phyloP scores from a whole-genome alignment of 345 rosid species.

The Salix koriyanagi region DNA sequence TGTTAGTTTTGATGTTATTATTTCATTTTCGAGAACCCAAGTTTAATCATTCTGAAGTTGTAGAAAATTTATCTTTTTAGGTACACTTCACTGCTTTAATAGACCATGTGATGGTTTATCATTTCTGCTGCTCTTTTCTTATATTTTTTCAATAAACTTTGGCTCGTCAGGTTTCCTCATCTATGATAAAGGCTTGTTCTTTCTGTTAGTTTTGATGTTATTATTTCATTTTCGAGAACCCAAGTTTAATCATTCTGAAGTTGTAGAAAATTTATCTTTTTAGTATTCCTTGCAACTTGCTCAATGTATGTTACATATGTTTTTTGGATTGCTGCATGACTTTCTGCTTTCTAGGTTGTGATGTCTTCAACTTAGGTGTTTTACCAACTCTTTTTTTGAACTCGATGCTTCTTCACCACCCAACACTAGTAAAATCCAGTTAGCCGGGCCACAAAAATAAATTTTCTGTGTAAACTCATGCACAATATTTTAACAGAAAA shows the following conservation, averaged over 20 bases:
- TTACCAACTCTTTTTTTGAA: too few relatives aligned
- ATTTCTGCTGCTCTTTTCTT: slow-evolving; percentile 4
- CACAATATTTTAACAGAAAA: too few relatives aligned
- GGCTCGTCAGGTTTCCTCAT: not conserved
- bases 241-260: not conserved
- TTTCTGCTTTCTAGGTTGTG: not conserved
- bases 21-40: not conserved
- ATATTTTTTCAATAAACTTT: too few relatives aligned
- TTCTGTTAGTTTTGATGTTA: not conserved
- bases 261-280: not conserved
- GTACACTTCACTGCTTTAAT: slow-evolving; percentile 31
- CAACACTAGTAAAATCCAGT: too few relatives aligned
- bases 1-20: not conserved
- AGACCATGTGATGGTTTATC: not conserved
- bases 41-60: not conserved
- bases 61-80: not conserved
- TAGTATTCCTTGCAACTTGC: not conserved
- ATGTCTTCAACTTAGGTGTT: too few relatives aligned
- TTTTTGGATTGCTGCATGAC: not conserved
- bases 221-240: not conserved
- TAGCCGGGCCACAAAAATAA: too few relatives aligned
- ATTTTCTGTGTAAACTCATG: too few relatives aligned
- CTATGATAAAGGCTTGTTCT: not conserved
- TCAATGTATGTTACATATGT: not conserved
- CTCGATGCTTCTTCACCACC: too few relatives aligned